Evolutionary conservation across 208 protist genomes (phyloP).

Genomic region (Acanthamoeba healyi): DNA sequence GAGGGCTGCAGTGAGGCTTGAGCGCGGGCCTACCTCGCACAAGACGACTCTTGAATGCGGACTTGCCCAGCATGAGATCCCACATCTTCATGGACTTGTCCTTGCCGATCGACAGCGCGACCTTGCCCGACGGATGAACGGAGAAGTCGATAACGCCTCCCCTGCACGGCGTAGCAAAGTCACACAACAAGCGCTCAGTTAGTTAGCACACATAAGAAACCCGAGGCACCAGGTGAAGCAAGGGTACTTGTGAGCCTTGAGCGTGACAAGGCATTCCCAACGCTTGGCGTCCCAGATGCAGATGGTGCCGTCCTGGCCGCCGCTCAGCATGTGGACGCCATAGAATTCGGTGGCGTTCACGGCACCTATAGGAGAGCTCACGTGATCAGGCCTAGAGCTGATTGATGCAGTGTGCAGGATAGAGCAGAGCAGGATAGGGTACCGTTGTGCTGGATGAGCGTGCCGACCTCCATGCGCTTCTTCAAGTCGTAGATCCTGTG

Average conservation of each 20-base stretch:
- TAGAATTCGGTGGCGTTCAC: constrained; percentile 20
- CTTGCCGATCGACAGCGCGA: constrained; percentile 55
- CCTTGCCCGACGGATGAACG: constrained; percentile 32
- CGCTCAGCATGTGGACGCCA: constrained; percentile 35
- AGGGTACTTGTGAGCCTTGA: constrained; percentile 57
- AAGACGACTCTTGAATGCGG: constrained; percentile 14
- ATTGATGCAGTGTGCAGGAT: neutral
- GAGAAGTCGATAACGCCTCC: constrained; percentile 42
- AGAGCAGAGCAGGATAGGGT: no score
- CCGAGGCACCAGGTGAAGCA: neutral
- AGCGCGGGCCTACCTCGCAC: neutral
- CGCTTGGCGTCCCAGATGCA: constrained; percentile 24
- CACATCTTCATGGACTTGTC: constrained; percentile 67
- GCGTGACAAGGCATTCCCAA: constrained; percentile 34
- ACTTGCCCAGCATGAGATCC: constrained; percentile 19
- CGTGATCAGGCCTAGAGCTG: no score
- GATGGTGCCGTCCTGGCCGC: constrained; percentile 51
- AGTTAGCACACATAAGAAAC: neutral
- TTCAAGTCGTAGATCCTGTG: constrained; percentile 58
- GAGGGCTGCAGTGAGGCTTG: no score
- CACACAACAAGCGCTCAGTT: no score
- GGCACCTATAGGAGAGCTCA: neutral
- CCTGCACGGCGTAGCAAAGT: neutral
- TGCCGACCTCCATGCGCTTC: constrained; percentile 23
- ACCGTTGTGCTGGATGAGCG: constrained; percentile 45